These are phyloP conservation scores for Blastobotrys attinorum DNA, from an alignment of 805 yeast species.

Conservation along the genomic window DNA sequence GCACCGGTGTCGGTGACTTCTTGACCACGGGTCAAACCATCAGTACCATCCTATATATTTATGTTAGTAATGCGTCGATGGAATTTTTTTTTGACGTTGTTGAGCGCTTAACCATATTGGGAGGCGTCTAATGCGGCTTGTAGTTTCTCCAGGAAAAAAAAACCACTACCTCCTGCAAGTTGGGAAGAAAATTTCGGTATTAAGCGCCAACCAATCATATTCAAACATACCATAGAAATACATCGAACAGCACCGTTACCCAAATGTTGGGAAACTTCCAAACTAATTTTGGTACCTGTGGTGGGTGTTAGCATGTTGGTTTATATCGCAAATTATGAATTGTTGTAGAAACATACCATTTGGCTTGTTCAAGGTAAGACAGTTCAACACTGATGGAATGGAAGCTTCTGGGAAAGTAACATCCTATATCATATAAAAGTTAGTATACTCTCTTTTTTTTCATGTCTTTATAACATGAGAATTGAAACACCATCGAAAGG, in stretches of 20 bases:
- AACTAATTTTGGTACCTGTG: too few relatives aligned
- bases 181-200: too few relatives aligned
- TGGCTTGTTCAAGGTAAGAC: constrained; percentile 78
- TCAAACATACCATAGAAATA: constrained; percentile 99
- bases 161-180: too few relatives aligned
- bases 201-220: too few relatives aligned
- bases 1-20: constrained; percentile 90
- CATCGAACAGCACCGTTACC: constrained; percentile 99
- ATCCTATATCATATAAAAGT: constrained; percentile 31
- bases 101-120: too few relatives aligned
- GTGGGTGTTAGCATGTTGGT: too few relatives aligned
- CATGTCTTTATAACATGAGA: not conserved
- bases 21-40: constrained; percentile 98
- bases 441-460: not conserved
- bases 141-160: too few relatives aligned
- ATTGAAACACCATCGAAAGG: not conserved
- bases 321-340: too few relatives aligned
- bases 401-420: constrained; percentile 97
- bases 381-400: constrained; percentile 95
- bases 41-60: constrained; percentile 99
- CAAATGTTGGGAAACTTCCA: constrained; percentile 99
- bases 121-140: too few relatives aligned
- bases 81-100: too few relatives aligned
- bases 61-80: too few relatives aligned
- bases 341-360: constrained; percentile 66